Base-by-base conservation (phyloP, 2,329 filamentous ascomycete species). In the Fusarium burgessii region DNA sequence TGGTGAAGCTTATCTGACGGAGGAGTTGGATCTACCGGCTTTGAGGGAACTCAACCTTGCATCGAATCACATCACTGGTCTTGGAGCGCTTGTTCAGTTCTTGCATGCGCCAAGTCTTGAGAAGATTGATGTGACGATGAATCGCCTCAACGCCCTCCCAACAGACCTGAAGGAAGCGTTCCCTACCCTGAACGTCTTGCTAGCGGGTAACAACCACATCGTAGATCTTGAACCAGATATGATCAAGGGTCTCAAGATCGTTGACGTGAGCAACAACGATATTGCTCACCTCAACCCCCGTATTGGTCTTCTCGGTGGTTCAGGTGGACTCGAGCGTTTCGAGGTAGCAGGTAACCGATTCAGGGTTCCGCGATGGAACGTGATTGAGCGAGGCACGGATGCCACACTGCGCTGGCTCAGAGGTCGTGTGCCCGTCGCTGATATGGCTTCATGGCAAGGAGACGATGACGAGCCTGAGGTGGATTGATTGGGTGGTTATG, bases 281-380 rank as follows among this genome's bases (percentile, higher is more conserved):
- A 93, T 98, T 68, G 88, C 88, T n/a, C 88, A 89, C 49, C 83
- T 98, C 17, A 93, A 96, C 66, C 92, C 95, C 0, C 89, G 91
- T 11, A 86, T 98, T 14, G 95, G 95, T 1, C 83, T 97, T 15
- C 84, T 97, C 1, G 90, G 91, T 27, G 91, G 90, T 3, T 84
- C 79, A 7, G 85, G 85, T 4, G 82, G 90, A 74, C 69, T 89
- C 82, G 83, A 92, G 85, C 80, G 88, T 58, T 83, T 98, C 13
- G 92, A 97, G 50, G 92, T 97, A 7, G 89, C 88, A 32, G 94
- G 94, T 1, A 98, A 98, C 78, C 87, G 90, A 35, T 98, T 98
- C 82, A 87, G 93, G 35, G 94, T 98, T 35, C 95, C 95, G 1
- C 89, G 93, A 61, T 95, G 92, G 83, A 92, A 92, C 69, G 88